A percentile compares a stretch with the other conserved stretches of the same genome.
Evolutionary conservation across 495 filamentous ascomycete species (phyloP).

Genomic region (Podospora pseudoanserina): DNA sequence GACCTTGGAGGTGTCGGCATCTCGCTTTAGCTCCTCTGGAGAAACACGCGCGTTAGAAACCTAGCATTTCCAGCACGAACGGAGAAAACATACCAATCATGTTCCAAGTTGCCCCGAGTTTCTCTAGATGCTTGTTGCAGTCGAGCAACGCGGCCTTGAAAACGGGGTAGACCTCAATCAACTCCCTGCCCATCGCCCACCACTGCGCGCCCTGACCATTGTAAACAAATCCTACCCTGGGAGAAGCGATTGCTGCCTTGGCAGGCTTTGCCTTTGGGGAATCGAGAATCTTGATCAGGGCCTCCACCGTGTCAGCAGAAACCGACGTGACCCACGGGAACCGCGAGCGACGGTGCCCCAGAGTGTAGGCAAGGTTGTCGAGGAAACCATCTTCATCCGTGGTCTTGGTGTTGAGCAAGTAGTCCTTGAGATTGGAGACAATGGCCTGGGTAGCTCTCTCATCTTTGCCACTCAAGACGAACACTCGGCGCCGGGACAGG

Average conservation of each 20-base stretch:
- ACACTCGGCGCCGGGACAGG: constrained; percentile 15
- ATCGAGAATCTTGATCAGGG: constrained; percentile 20
- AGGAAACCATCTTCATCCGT: constrained; percentile 25
- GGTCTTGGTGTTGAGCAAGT: constrained; percentile 12
- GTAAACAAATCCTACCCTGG: constrained; percentile 35
- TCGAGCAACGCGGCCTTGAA: constrained; percentile 30
- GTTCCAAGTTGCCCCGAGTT: constrained; percentile 30
- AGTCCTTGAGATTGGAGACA: constrained; percentile 21
- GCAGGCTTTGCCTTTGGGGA: constrained; percentile 21
- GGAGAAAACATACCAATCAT: constrained; percentile 11
- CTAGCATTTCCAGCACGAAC: too few species aligned
- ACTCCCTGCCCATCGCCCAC: constrained; percentile 52
- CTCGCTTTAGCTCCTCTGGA: constrained; percentile 28
- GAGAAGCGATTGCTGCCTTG: constrained; percentile 4
- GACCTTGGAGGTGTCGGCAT: constrained; percentile 24
- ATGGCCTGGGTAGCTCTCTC: constrained; percentile 23
- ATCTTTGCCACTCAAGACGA: constrained; percentile 28
- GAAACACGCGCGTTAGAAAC: neutral
- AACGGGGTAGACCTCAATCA: constrained; percentile 34
- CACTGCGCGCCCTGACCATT: constrained; percentile 53
- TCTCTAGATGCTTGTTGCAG: constrained; percentile 31
- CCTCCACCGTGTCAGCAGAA: constrained; percentile 15
- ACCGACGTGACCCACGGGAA: constrained; percentile 28
- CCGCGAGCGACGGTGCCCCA: constrained; percentile 30
- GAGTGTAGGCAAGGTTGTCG: constrained; percentile 34